Conservation (phyloP, 202 grass and related monocot genomes). For the Carex arenaria region DNA sequence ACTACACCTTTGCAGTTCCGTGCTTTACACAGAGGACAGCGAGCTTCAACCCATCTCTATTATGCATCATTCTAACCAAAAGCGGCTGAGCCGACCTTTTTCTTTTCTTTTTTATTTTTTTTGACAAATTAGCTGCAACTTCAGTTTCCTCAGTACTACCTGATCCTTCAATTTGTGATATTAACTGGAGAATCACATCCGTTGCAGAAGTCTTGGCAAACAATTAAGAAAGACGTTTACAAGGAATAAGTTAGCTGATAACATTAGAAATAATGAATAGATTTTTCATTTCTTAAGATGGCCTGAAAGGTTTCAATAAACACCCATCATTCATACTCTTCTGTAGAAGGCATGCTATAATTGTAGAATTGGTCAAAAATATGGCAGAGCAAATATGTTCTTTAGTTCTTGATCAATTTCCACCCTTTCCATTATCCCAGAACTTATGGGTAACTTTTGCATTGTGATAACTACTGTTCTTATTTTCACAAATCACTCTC, state of each 20-base stretch:
- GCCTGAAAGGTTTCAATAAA: not conserved
- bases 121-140: slow-evolving; percentile 38
- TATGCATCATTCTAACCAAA: slow-evolving; percentile 66
- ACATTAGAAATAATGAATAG: not conserved
- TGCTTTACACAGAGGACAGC: slow-evolving; percentile 69
- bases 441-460: not conserved
- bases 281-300: not conserved
- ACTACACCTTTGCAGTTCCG: slow-evolving; percentile 66
- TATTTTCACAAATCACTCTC: not conserved
- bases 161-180: slow-evolving; percentile 67
- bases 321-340: not conserved
- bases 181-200: slow-evolving; percentile 73
- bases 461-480: not conserved
- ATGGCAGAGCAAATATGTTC: not conserved
- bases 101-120: slow-evolving; percentile 76
- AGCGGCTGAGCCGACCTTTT: slow-evolving; percentile 68
- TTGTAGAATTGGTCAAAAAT: not conserved
- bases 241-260: slow-evolving; percentile 13
- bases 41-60: slow-evolving; percentile 73
- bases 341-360: not conserved
- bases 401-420: not conserved
- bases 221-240: slow-evolving; percentile 27
- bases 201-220: slow-evolving; percentile 60
- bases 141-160: slow-evolving; percentile 45
- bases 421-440: not conserved